Evolutionary conservation across 129 eudicot genomes (phyloP).

Genomic region (Helianthus annuus): DNA sequence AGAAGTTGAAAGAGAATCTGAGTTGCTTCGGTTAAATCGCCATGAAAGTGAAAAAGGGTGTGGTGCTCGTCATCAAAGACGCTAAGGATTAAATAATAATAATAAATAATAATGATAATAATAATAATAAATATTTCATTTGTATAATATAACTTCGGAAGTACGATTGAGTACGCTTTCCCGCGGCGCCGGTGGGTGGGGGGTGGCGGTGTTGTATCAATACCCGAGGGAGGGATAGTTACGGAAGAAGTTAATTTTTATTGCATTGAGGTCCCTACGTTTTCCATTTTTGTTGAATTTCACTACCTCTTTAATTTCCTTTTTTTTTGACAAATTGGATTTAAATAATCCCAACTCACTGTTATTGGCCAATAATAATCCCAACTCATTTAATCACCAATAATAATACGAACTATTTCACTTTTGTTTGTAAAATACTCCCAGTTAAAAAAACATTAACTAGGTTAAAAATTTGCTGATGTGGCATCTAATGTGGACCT

Average conservation of each 20-base stretch:
- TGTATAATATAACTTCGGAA: not conserved
- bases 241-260: not conserved
- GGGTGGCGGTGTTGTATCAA: slow-evolving; percentile 4
- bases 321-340: too few relatives aligned
- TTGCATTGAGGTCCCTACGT: slow-evolving; percentile 3
- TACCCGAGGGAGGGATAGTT: slow-evolving; percentile 8
- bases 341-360: too few relatives aligned
- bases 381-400: too few relatives aligned
- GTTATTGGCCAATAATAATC: too few relatives aligned
- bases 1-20: slow-evolving; percentile 24
- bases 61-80: slow-evolving; percentile 13
- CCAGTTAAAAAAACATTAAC: too few relatives aligned
- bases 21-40: slow-evolving; percentile 36
- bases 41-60: slow-evolving; percentile 17
- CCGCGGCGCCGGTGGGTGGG: slow-evolving; percentile 26
- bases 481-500: too few relatives aligned
- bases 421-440: too few relatives aligned
- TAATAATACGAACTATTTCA: too few relatives aligned
- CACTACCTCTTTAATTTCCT: not conserved
- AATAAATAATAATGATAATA: not conserved
- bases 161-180: slow-evolving; percentile 14
- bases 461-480: too few relatives aligned
- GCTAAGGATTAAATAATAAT: slow-evolving; percentile 14
- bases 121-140: not conserved
- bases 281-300: not conserved